Conservation (phyloP, 2,329 filamentous ascomycete genomes). For the Colletotrichum cuscutae region DNA sequence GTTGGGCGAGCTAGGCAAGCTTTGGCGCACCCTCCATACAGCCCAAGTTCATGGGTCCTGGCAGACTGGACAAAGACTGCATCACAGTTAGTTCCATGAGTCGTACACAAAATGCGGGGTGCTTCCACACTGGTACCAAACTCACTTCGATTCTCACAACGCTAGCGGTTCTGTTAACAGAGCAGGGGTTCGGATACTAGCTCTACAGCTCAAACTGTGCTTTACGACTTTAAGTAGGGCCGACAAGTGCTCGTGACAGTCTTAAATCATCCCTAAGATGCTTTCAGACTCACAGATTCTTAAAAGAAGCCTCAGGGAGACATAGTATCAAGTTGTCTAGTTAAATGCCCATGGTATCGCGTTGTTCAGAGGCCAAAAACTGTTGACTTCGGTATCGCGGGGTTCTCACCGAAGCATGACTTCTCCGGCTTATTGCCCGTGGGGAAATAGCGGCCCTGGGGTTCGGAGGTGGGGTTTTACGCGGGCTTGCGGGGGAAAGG, state of each 20-base stretch:
- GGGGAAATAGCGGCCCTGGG: conserved; percentile 11
- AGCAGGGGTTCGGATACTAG: no score
- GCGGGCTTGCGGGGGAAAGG: conserved; percentile 1
- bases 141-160: no score
- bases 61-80: not conserved
- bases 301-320: no score
- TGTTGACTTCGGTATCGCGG: not conserved
- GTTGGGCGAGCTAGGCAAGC: not conserved
- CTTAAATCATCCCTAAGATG: no score
- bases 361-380: not conserved
- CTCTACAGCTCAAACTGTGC: no score
- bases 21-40: not conserved
- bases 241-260: no score
- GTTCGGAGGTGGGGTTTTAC: not conserved
- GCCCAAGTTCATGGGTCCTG: not conserved
- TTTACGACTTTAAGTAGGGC: no score
- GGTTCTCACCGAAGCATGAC: conserved; percentile 14
- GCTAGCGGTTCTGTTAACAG: no score
- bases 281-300: not conserved
- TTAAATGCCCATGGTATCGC: no score
- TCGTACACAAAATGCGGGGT: conserved; percentile 10
- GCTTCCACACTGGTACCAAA: not conserved
- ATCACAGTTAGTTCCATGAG: not conserved
- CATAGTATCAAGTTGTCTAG: no score
- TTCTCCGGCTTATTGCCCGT: conserved; percentile 29